These are phyloP conservation scores for Scutellaria baicalensis DNA, from an alignment of 257 asterid genomes.

Conservation along the genomic window DNA sequence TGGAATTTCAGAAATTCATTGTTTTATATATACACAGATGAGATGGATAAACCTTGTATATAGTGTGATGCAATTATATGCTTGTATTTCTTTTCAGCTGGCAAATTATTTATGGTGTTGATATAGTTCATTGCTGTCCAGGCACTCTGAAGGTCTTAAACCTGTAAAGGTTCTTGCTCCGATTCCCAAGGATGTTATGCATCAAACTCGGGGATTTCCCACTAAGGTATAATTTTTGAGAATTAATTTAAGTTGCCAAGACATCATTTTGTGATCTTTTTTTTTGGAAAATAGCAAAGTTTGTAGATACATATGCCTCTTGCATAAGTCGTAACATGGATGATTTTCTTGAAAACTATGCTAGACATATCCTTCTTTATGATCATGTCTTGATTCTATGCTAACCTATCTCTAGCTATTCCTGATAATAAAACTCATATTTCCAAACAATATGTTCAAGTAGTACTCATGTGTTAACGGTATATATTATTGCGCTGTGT, in stretches of 20 bases:
- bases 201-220: conserved; percentile 80
- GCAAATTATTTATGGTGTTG: background rate
- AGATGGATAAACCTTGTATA: background rate
- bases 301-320: background rate
- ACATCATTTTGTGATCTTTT: background rate
- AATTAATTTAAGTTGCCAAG: background rate
- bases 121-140: conserved; percentile 24
- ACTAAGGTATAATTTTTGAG: conserved; percentile 55
- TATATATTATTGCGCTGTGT: conserved; percentile 3
- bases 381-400: background rate
- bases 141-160: conserved; percentile 86
- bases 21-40: background rate
- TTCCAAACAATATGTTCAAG: background rate
- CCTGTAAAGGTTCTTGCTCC: conserved; percentile 80
- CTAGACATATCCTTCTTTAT: background rate
- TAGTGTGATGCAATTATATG: background rate
- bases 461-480: background rate
- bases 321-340: background rate
- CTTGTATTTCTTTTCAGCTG: background rate
- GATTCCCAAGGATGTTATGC: conserved; percentile 86
- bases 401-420: background rate
- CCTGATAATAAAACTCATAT: background rate
- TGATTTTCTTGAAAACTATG: background rate
- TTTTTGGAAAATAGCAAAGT: background rate
- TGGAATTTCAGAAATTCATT: background rate